Evolutionary conservation across 2,329 filamentous ascomycete species (phyloP), one percentile per base, ranked within the genome.

Genomic region (Fusarium algeriense): DNA sequence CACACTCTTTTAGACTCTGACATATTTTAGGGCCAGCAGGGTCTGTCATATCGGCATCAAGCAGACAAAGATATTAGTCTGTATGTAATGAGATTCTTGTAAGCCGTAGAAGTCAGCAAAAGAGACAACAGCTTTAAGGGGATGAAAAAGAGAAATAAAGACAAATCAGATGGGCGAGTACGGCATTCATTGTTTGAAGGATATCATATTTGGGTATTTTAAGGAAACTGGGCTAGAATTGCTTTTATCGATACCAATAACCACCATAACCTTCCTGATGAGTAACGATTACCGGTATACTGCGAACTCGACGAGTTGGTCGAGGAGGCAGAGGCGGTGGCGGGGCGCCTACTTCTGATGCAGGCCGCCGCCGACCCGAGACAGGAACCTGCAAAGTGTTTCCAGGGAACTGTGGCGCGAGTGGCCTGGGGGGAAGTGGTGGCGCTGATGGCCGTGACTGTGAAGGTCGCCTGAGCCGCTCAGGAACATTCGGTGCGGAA

Each of bases 221-320:
- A 62, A 71, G 64, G 50, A 56, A 60, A 62, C 54, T 44, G 54
- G 61, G 56, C 58, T 60, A 60, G 60, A 56, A 46, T 57, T 57
- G 58, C 43, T 53, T 65, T 76, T 63, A 76, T 73, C 55, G 69
- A 54, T 70, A 70, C 53, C 69, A 69, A 46, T 63, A 50, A 67
- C 74, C 57, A 59, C 64, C 58, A 54, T 67, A 62, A 50, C 58
- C 69, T 54, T 78, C 77, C 61, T 79, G 73, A 44, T 79, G 73
- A 44, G 79, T 71, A 14, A 78, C 70, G 35, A 80, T 76, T 28
- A 78, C 67, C 7, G 78, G 76, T 63, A 78, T 73, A 34, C 77
- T 79, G 17, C 62, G 71, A 58, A 70, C 64, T 26, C 75, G 73
- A 63, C 67, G 74, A 54, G 63, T 45, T 14, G 76, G 76, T 40